Evolutionary conservation across 441 rosid genomes (phyloP).

Genomic region (Eutrema salsugineum): DNA sequence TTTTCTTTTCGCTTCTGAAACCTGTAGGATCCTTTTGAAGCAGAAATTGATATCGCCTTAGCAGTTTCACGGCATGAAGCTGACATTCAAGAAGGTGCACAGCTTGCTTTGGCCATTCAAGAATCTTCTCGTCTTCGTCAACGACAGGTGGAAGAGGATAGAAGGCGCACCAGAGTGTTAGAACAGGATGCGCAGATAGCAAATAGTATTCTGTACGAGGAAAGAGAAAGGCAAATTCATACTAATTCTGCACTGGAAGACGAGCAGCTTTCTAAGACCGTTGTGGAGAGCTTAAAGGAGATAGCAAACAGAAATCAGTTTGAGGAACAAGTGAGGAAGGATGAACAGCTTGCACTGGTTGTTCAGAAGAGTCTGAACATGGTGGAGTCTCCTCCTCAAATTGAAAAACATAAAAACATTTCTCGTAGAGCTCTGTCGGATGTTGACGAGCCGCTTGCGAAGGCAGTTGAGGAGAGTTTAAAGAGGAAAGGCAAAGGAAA

Average conservation of each 20-base stretch:
- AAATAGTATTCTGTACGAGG: background rate
- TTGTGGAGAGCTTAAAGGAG: background rate
- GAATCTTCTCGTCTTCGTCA: background rate
- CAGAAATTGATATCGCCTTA: background rate
- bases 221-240: background rate
- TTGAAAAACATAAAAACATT: conserved; percentile 32
- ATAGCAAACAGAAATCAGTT: background rate
- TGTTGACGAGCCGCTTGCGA: background rate
- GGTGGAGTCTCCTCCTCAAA: conserved; percentile 40
- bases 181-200: conserved; percentile 15
- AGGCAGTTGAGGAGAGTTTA: background rate
- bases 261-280: background rate
- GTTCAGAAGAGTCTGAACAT: conserved; percentile 56
- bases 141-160: background rate
- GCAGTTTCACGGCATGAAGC: background rate
- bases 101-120: background rate
- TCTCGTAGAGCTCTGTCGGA: conserved; percentile 29
- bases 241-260: background rate
- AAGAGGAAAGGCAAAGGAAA: background rate
- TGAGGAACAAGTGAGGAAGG: conserved; percentile 10
- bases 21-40: background rate
- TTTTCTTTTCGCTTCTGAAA: background rate
- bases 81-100: background rate
- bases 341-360: conserved; percentile 54
- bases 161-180: background rate